phyloP scores from a whole-genome alignment of 306 rosid species.

The Cicer yamashitae region DNA sequence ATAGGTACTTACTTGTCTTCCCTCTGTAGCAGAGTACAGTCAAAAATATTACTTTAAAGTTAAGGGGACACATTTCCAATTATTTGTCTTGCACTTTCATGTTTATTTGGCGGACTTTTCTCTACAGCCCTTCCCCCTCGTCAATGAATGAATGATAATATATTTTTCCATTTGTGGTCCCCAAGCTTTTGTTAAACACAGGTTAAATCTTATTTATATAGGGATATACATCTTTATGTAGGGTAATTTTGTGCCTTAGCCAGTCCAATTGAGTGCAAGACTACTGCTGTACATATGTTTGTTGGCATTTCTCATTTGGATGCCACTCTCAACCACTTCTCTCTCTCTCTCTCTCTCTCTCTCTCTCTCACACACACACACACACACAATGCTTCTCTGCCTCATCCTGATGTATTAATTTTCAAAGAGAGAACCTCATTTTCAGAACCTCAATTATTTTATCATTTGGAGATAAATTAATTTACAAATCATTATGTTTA shows the following conservation, averaged over 20 bases:
- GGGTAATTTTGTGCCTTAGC: neutral
- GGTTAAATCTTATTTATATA: slow-evolving; percentile 11
- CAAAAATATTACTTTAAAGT: neutral
- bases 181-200: slow-evolving; percentile 9
- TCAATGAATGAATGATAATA: neutral
- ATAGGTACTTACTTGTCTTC: neutral
- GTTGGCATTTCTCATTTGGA: neutral
- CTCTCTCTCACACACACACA: neutral
- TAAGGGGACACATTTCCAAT: neutral
- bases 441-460: neutral
- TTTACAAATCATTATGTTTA: neutral
- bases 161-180: neutral
- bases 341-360: neutral
- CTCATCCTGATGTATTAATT: neutral
- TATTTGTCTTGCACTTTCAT: slow-evolving; percentile 1
- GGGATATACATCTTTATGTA: slow-evolving; percentile 6
- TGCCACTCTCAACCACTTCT: slow-evolving; percentile 1
- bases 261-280: neutral
- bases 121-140: neutral
- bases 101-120: neutral
- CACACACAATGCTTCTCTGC: neutral
- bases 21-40: neutral
- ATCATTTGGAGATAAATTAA: neutral
- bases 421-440: slow-evolving; percentile 1
- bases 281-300: neutral